Evolutionary conservation across 306 rosid species (phyloP), one percentile per base, ranked within the genome.

Genomic region (Citrullus amarus): DNA sequence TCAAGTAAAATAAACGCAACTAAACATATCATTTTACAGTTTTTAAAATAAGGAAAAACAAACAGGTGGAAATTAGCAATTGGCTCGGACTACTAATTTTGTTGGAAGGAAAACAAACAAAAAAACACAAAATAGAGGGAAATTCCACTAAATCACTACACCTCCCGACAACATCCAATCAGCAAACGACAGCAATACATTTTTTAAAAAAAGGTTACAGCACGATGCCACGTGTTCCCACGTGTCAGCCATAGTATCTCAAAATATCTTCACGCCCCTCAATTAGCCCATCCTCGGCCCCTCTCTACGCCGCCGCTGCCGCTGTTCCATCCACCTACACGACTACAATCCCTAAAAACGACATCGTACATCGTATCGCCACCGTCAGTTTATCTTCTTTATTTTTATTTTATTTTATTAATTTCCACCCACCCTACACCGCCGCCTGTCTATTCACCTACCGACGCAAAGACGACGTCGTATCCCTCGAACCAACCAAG

Each of bases 231-330:
- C 77, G 75, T 68, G 30, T 39, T 0, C 30, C 30, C 73, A 41
- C 34, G 55, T 73, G 62, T 51, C 78, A 50, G 48, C 78, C 61
- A 22, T 2, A 68, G 4, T 25, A 71, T 25, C 41, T 6, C 8
- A 73, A 50, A 53, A 73, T 73, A 73, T 73, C 78, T 53, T 51
- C 78, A 53, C 46, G 2, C 62, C 22, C 48, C 61, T 38, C 74
- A 17, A 39, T 18, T 67, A 30, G 4, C 18, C 69, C 20, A 20
- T 63, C 38, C 38, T 1, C 20, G 7, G 1, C 50, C 11, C 20
- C 46, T 12, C 38, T 4, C 22, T 28, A 25, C 41, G 59, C 41
- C 15, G 41, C 77, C 56, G 3, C n/a, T n/a, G 0, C 56, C 32
- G 55, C 75, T 22, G 75, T 69, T 69, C 55, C 9, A 69, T 69